Conservation (phyloP, 2,329 filamentous ascomycete genomes). For the Trichoderma polysporum region DNA sequence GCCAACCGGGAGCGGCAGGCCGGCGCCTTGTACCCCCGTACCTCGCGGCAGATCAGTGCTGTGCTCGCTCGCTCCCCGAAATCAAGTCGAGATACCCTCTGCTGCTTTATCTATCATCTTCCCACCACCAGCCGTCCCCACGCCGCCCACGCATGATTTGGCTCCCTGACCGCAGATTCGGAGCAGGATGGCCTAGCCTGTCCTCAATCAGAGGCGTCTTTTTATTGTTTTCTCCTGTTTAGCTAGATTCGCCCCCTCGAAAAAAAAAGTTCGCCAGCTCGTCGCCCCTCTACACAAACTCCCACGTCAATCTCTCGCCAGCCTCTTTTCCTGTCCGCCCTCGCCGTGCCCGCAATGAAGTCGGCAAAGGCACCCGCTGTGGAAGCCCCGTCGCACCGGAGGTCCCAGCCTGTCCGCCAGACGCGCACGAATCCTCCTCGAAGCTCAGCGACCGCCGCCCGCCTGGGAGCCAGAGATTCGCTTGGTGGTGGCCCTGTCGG, state of each 20-base stretch:
- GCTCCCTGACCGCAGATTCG: constrained; percentile 3
- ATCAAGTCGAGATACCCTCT: constrained; percentile 12
- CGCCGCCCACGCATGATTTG: constrained; percentile 17
- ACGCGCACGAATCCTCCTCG: constrained; percentile 64
- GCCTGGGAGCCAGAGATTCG: constrained; percentile 47
- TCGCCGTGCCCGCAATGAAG: constrained; percentile 50
- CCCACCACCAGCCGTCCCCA: not conserved
- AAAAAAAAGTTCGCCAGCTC: constrained; percentile 7
- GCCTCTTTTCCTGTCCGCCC: not conserved
- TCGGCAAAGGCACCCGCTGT: constrained; percentile 49
- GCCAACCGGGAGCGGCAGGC: constrained; percentile 15
- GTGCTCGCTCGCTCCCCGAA: constrained; percentile 21
- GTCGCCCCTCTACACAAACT: constrained; percentile 10
- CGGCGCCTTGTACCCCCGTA: constrained; percentile 14
- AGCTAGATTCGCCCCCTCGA: not conserved
- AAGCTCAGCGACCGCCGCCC: constrained; percentile 49
- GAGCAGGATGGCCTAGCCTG: constrained; percentile 26
- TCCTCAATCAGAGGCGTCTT: constrained; percentile 21
- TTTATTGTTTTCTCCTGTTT: constrained; percentile 3
- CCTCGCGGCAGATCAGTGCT: constrained; percentile 20
- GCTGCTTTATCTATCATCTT: constrained; percentile 2
- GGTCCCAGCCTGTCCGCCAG: constrained; percentile 64
- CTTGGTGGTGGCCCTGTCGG: constrained; percentile 44
- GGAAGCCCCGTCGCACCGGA: constrained; percentile 51
- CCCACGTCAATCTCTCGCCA: not conserved